These are phyloP conservation scores for Penicillium sp. DNA, from an alignment of 2,329 filamentous ascomycete species.

Conservation along the genomic window DNA sequence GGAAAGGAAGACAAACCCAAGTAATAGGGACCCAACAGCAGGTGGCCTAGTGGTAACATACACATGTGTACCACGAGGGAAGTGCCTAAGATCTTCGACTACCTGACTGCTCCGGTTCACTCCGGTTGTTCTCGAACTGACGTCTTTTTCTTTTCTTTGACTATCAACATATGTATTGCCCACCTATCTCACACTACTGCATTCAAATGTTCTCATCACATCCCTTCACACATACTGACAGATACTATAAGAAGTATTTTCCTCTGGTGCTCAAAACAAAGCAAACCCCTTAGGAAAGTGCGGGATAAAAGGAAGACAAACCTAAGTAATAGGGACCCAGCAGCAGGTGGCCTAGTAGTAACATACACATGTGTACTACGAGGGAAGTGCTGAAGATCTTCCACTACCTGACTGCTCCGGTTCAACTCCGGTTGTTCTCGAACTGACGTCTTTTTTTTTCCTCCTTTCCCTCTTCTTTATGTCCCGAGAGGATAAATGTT, in stretches of 20 bases:
- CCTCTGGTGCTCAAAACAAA: no score
- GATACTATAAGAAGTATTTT: no score
- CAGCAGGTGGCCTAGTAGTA: background rate
- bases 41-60: background rate
- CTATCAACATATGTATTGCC: no score
- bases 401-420: background rate
- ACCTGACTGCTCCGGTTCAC: background rate
- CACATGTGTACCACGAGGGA: background rate
- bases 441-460: background rate
- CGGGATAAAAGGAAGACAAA: background rate
- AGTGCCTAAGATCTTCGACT: slow-evolving; percentile 1
- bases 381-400: background rate
- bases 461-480: background rate
- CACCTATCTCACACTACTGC: no score
- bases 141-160: no score
- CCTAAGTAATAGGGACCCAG: background rate
- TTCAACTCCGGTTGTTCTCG: background rate
- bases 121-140: background rate
- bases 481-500: background rate
- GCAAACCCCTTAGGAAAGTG: no score
- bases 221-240: no score
- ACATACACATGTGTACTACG: background rate
- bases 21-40: background rate
- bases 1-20: background rate
- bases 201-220: no score